Evolutionary conservation across 148 eudicot species (phyloP), one percentile per base, ranked within the genome.

Genomic region (Silene latifolia): DNA sequence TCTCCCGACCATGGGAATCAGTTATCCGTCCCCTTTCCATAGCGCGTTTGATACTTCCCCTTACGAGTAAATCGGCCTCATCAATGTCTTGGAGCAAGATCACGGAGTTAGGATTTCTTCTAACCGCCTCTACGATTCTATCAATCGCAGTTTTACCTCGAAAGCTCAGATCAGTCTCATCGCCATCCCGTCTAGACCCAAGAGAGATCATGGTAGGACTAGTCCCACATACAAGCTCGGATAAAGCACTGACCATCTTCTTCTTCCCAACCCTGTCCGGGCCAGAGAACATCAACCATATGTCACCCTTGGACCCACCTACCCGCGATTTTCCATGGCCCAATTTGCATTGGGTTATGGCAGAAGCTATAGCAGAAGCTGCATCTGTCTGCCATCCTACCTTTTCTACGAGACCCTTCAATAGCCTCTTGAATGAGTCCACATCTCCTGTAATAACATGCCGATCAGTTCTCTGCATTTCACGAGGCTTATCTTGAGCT

Each of bases 361-460:
- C 74, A 0, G 94, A 79, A 19, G 99, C 97, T 35, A 92, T 85
- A 8, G 82, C 82, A 24, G 94, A 83, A 44, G 98, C 97, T 5
- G 99, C 99, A 61, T 92, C 97, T 14, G 81, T 83, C 79, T 95
- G 99, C 99, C 99, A 95, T 88, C 92, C 89, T 7, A 90, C 98
- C 74, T 85, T 95, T 76, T 88, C 96, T 74, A 82, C 83, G 27
- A 95, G 83, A 51, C 91, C 92, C 84, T 92, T 95, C 46, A 95
- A 88, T 44, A 95, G 88, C 80, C 79, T 86, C 85, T 95, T 95
- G 81, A 79, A 95, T 1, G 87, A 83, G 78, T 90, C 98, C 7
- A 87, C 79, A 79, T 95, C 99, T n/a, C 72, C 77, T 32, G 78
- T 77, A 54, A 74, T 75, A 54, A 83, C 73, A 58, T 89, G 86